Base-by-base conservation (phyloP, 768 basidiomycete species). In the Termitomyces sp. region DNA sequence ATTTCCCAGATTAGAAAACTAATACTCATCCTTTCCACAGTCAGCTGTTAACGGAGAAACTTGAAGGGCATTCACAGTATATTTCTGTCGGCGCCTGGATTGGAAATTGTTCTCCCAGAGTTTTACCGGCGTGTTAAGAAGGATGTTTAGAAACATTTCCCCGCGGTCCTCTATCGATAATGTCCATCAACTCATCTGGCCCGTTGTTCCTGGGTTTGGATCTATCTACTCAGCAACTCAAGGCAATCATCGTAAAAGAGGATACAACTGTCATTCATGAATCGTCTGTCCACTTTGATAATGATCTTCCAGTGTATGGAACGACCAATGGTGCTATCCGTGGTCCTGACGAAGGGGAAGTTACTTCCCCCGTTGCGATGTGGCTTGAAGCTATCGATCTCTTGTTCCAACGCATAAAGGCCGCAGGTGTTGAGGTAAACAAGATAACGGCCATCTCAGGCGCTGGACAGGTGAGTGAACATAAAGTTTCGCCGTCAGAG, bases 371-470 rank as follows among this genome's bases (percentile, higher is more conserved):
- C 3, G 87, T 93, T 24, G 76, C 76, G 56, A 88, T 93, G 86
- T 90, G 89, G 83, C 73, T 94, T n/a, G 86, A 91, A 61, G 91
- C 91, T 14, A 75, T 94, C 63, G 93, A 96, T 70, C 70, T 92
- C 47, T 72, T 94, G 60, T 79, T 89, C 69, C 76, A 84, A 54
- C 74, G 81, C 61, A 78, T 89, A 74, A 79, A 80, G 63, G 64
- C 72, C 36, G 79, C 77, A n/a, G 79, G 79, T 16, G 82, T 90
- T 28, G 75, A 86, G 55, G 78, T 90, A 54, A 66, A 70, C 43
- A 70, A 75, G 33, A 83, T 93, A 60, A 73, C 73, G 5, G 86
- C 82, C 11, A 76, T 94, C 57, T 88, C 87, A 43, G 91, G 91
- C 11, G 89, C 88, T 18, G 90, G 85, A 11, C 90, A 92, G 77